Evolutionary conservation across 2,329 filamentous ascomycete species (phyloP).

Genomic region (Westerdykella aurantiaca): DNA sequence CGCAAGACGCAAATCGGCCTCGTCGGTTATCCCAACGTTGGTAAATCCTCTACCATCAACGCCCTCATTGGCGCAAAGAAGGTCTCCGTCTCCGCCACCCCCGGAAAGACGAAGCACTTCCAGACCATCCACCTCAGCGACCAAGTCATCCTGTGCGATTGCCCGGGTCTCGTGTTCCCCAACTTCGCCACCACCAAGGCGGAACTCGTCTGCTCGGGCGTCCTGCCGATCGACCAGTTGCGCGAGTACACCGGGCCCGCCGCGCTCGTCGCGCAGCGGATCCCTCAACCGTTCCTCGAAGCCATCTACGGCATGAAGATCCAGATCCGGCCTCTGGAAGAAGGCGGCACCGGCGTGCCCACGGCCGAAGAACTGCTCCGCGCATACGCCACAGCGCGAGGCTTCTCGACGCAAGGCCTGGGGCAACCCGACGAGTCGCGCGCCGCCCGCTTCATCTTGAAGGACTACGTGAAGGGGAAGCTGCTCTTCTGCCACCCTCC

Average conservation of each 20-base stretch:
- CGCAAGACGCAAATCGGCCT: slow-evolving; percentile 83
- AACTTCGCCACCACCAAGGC: slow-evolving; percentile 97
- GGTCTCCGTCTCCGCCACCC: slow-evolving; percentile 93
- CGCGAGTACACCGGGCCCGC: slow-evolving; percentile 87
- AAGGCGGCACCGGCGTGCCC: slow-evolving; percentile 83
- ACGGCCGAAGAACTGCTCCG: slow-evolving; percentile 79
- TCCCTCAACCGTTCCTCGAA: slow-evolving; percentile 84
- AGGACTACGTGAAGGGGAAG: slow-evolving; percentile 97
- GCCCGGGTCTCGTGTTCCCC: slow-evolving; percentile 94
- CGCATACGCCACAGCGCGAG: slow-evolving; percentile 81
- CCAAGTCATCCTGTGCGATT: slow-evolving; percentile 89
- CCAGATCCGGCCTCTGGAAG: slow-evolving; percentile 69
- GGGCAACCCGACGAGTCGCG: slow-evolving; percentile 91
- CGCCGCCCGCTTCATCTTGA: slow-evolving; percentile 81
- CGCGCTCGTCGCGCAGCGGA: slow-evolving; percentile 72
- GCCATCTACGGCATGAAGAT: slow-evolving; percentile 93
- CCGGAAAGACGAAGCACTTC: slow-evolving; percentile 98
- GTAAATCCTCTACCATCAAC: slow-evolving; percentile 99
- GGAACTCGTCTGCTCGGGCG: slow-evolving; percentile 89
- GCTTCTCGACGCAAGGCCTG: slow-evolving; percentile 82
- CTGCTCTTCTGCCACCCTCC: slow-evolving; percentile 88
- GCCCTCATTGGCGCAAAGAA: slow-evolving; percentile 98
- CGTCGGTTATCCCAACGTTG: slow-evolving; percentile 97
- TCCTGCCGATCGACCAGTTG: slow-evolving; percentile 93
- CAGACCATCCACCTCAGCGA: slow-evolving; percentile 94